Evolutionary conservation across 352 stramenopile species (phyloP).

Genomic region (Pythium aphanidermatum): DNA sequence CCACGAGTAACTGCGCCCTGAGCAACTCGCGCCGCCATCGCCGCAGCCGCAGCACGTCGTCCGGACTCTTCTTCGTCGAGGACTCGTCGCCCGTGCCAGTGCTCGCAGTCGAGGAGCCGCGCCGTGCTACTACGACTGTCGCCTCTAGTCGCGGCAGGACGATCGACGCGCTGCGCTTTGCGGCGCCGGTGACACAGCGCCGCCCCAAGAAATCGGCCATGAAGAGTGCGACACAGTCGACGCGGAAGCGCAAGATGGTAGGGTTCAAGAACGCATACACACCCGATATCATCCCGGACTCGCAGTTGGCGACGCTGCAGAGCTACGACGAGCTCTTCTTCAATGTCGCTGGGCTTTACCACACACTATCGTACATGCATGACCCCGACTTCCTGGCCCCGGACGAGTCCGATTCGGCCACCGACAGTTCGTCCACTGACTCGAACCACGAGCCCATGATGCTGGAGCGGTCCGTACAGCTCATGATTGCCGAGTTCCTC

Average conservation of each 20-base stretch:
- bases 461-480: conserved; percentile 50
- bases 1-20: not conserved
- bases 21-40: not conserved
- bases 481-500: conserved; percentile 80
- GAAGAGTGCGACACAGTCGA: not conserved
- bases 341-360: conserved; percentile 17
- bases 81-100: not conserved
- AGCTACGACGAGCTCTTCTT: conserved; percentile 23
- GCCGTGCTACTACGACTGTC: not conserved
- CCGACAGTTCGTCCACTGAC: not conserved
- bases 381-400: conserved; percentile 11
- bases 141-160: too few relatives aligned
- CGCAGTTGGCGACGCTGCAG: conserved; percentile 2
- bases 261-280: conserved; percentile 18
- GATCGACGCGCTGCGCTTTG: too few relatives aligned
- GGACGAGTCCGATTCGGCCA: too few relatives aligned
- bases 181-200: too few relatives aligned
- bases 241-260: conserved; percentile 3
- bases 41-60: too few relatives aligned
- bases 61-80: not conserved
- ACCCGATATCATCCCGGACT: conserved; percentile 16
- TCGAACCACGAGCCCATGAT: conserved; percentile 11
- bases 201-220: not conserved
- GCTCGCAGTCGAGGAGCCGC: not conserved
- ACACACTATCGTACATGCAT: conserved; percentile 18